Evolutionary conservation across 1,284 basidiomycete species (phyloP).

Genomic region (Ustilago xerochloae): DNA sequence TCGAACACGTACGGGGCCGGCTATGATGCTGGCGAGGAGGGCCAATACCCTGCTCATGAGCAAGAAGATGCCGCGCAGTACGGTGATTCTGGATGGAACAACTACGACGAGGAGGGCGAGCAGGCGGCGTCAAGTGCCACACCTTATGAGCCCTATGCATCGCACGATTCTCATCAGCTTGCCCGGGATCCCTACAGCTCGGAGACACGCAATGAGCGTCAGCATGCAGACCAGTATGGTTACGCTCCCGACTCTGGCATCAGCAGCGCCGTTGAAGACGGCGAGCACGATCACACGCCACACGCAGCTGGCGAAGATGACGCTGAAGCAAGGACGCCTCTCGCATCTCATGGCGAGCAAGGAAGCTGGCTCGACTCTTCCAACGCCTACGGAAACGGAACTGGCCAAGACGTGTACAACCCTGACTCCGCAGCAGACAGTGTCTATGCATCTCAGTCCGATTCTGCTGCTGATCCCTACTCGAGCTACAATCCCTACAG

Average conservation of each 20-base stretch:
- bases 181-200: background rate
- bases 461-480: background rate
- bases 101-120: slow-evolving; percentile 9
- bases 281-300: background rate
- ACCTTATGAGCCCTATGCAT: slow-evolving; percentile 11
- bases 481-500: slow-evolving; percentile 19
- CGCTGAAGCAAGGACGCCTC: slow-evolving; percentile 22
- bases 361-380: slow-evolving; percentile 25
- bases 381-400: slow-evolving; percentile 5
- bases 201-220: no score
- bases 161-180: slow-evolving; percentile 7
- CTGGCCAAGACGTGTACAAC: slow-evolving; percentile 11
- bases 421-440: slow-evolving; percentile 8
- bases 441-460: background rate
- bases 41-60: background rate
- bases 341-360: slow-evolving; percentile 20
- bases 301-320: slow-evolving; percentile 15
- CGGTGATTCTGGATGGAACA: slow-evolving; percentile 15
- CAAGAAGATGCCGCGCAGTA: slow-evolving; percentile 4
- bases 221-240: background rate
- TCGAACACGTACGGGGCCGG: background rate
- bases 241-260: slow-evolving; percentile 2
- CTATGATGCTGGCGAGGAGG: background rate
- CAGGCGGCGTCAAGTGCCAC: background rate
- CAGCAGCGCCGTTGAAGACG: background rate